Base-by-base conservation (phyloP, 2,329 filamentous ascomycete genomes). In the Fusarium sambucinum region DNA sequence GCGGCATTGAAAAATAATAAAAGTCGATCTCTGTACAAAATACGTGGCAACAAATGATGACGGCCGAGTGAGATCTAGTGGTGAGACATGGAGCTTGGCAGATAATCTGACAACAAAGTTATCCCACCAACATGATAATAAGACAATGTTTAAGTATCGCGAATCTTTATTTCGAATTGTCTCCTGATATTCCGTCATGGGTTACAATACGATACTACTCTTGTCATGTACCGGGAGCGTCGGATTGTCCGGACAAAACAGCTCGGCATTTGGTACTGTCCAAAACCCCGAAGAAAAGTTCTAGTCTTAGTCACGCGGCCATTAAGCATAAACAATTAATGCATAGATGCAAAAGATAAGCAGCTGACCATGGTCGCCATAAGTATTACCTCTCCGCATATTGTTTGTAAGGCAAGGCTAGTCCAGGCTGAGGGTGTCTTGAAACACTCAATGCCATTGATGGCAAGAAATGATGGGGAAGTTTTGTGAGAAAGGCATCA, bases 321-420 rank as follows among this genome's bases (percentile, higher is more conserved):
- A 48, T 33, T 44, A 21, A 33, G 27, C 32, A 33, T 25, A 16
- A 33, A 27, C 19, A 16, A 25, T 35, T 17, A 6, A 40, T 55
- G 23, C 8, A 46, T 45, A 48, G 32, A 46, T 40, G 55, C 14
- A 55, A 33, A 56, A 46, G 19, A 59, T 40, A 66, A 62, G 46
- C 63, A 66, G 62, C 63, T 68, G 65, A 62, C 38, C 35, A 40
- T 56, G 16, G 16, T 29, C 13, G 16, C 21, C 19, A 33, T 27
- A 32, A 17, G 35, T n/a, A 29, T 32, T 8, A 23, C 46, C 35
- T 27, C 35, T 42, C 41, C 59, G n/a, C 61, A 59, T 12, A n/a
- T 41, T 35, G 19, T 52, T 64, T 64, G 45, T 64, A 59, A 64
- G 52, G 59, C 42, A 21, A 48, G 32, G 12, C 59, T 62, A 62